phyloP scores from a whole-genome alignment of 148 eudicot genomes.

The Rhododendron ovatum region DNA sequence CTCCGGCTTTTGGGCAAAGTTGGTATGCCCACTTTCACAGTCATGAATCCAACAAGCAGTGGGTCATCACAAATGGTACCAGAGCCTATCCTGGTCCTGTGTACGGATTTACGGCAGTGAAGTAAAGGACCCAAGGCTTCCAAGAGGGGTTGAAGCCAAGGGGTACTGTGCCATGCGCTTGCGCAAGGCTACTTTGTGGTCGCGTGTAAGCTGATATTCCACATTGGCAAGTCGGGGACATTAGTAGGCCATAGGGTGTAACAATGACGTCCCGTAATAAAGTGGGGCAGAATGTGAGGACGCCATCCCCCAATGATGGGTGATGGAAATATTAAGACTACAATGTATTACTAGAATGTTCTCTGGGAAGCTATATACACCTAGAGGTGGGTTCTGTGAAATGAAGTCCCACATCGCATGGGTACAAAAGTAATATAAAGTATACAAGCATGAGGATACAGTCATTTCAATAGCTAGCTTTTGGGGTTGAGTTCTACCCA shows the following conservation, averaged over 20 bases:
- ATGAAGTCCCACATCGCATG: too few species aligned
- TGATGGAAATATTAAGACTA: background rate
- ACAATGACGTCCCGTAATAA: background rate
- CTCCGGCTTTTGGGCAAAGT: background rate
- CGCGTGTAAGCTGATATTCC: background rate
- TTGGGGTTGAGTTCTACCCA: too few species aligned
- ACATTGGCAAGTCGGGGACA: background rate
- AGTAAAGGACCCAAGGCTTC: background rate
- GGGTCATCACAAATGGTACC: background rate
- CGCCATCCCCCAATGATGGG: background rate
- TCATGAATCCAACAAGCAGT: background rate
- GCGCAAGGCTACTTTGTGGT: background rate
- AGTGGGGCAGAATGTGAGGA: background rate
- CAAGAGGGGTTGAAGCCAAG: background rate
- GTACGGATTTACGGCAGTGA: background rate
- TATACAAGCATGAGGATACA: too few species aligned
- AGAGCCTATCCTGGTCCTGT: background rate
- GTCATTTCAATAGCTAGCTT: too few species aligned
- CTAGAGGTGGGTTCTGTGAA: too few species aligned
- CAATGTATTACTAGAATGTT: background rate
- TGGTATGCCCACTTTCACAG: background rate
- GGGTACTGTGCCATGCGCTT: background rate
- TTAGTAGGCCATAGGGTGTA: background rate
- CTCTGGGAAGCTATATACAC: background rate
- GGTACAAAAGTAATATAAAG: too few species aligned